A percentile compares a stretch with the other conserved stretches of the same genome.
phyloP scores from a whole-genome alignment of 495 filamentous ascomycete species.

The Poronia punctata region DNA sequence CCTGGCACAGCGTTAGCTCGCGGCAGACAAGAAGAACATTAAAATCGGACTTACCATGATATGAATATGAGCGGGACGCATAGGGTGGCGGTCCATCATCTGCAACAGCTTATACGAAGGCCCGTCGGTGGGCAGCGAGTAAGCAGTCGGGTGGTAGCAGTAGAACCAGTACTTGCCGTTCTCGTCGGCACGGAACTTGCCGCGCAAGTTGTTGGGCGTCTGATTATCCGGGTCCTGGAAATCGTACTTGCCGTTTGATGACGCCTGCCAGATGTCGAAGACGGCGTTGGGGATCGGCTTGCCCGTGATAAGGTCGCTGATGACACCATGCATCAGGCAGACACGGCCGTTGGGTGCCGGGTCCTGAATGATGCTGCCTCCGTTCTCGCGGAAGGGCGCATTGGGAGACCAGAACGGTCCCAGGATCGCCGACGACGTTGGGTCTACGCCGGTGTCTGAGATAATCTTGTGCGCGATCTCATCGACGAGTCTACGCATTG shows the following conservation, averaged over 20 bases:
- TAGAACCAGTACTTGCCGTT: conserved; percentile 73
- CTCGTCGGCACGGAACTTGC: conserved; percentile 73
- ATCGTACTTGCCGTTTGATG: conserved; percentile 80
- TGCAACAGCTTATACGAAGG: conserved; percentile 63
- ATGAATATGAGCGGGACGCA: conserved; percentile 79
- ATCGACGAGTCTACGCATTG: conserved; percentile 57
- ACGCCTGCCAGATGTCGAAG: conserved; percentile 83
- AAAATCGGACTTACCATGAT: conserved; percentile 68
- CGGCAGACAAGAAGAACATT: neutral
- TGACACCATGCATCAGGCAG: conserved; percentile 67
- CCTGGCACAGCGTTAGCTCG: conserved; percentile 12
- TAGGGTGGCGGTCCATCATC: conserved; percentile 73
- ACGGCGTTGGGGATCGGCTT: conserved; percentile 62
- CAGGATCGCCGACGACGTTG: conserved; percentile 77
- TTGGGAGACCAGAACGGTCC: conserved; percentile 85
- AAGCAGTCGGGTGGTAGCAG: conserved; percentile 76
- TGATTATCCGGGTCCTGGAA: conserved; percentile 78
- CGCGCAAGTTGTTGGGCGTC: conserved; percentile 72
- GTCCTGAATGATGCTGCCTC: conserved; percentile 64
- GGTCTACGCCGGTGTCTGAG: conserved; percentile 59
- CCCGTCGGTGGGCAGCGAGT: conserved; percentile 68
- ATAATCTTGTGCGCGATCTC: conserved; percentile 79
- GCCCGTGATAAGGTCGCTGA: conserved; percentile 66
- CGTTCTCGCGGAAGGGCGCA: conserved; percentile 67
- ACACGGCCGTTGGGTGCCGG: conserved; percentile 54